A percentile compares a stretch with the other conserved stretches of the same genome.
Conservation (phyloP, 345 rosid species). For the Combretum micranthum region DNA sequence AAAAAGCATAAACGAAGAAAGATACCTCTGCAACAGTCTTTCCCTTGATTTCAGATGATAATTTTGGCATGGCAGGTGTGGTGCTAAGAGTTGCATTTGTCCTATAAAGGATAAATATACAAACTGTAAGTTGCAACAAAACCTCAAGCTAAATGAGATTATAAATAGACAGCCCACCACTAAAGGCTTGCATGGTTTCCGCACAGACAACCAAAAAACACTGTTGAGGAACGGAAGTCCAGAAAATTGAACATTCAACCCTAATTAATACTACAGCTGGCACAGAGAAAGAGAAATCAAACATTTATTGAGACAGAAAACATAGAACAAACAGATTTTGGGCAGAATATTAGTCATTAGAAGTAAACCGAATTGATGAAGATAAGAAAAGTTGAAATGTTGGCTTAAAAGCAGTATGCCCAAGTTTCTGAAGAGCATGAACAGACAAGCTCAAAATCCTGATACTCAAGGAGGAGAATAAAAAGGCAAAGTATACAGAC, state of each 20-base stretch:
- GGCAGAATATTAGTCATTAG: too few relatives aligned
- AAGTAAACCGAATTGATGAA: too few relatives aligned
- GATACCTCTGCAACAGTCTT: slow-evolving; percentile 94
- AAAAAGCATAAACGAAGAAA: slow-evolving; percentile 1
- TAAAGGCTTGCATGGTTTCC: not conserved
- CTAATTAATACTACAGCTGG: too few relatives aligned
- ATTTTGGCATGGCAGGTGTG: slow-evolving; percentile 48
- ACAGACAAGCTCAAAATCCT: not conserved
- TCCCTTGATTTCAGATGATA: slow-evolving; percentile 88
- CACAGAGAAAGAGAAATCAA: too few relatives aligned
- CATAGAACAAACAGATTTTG: too few relatives aligned
- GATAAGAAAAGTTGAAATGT: not conserved
- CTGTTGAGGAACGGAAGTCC: too few relatives aligned
- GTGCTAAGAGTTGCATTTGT: slow-evolving; percentile 43
- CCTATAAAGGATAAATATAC: slow-evolving; percentile 23
- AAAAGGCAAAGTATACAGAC: slow-evolving; percentile 33
- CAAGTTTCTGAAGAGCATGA: not conserved
- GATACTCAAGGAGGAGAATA: not conserved
- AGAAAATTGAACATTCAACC: too few relatives aligned
- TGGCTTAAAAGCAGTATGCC: too few relatives aligned
- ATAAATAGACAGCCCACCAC: slow-evolving; percentile 2
- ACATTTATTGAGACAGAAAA: too few relatives aligned
- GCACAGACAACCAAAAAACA: too few relatives aligned
- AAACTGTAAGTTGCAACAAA: not conserved
- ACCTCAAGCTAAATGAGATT: not conserved